phyloP scores from a whole-genome alignment of 306 rosid species.

The Casuarina equisetifolia region DNA sequence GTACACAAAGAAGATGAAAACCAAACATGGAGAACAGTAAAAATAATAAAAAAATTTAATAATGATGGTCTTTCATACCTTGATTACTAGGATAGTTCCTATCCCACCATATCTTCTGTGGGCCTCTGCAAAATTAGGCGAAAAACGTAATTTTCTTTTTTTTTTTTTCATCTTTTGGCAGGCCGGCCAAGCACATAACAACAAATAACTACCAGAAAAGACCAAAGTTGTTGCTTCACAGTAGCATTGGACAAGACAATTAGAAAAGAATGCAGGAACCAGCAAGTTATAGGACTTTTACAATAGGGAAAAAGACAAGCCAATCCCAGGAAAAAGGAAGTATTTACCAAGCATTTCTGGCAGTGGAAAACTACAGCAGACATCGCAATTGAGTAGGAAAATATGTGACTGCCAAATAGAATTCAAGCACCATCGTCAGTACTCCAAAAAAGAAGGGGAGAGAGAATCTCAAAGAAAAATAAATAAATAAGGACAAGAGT shows the following conservation, averaged over 20 bases:
- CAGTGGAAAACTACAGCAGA: conserved; percentile 91
- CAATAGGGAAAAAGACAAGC: conserved; percentile 7
- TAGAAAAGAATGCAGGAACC: not conserved
- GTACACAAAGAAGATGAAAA: conserved; percentile 22
- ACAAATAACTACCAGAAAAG: conserved; percentile 11
- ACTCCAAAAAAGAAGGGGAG: not conserved
- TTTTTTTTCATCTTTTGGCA: conserved; percentile 13
- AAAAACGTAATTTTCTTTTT: conserved; percentile 19
- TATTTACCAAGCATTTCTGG: conserved; percentile 85
- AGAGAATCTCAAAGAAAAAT: not conserved
- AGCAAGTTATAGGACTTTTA: conserved; percentile 8
- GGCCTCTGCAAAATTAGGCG: conserved; percentile 58
- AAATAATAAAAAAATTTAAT: not conserved
- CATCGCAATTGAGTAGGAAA: conserved; percentile 91
- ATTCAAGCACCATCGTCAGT: conserved; percentile 30
- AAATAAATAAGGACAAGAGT: conserved; percentile 4
- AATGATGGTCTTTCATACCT: conserved; percentile 45
- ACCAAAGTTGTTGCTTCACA: conserved; percentile 8
- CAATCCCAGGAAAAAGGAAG: conserved; percentile 21
- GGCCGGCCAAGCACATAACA: conserved; percentile 18
- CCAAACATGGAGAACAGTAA: conserved; percentile 6
- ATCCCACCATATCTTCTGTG: conserved; percentile 82
- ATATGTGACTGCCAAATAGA: conserved; percentile 70
- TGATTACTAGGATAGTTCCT: conserved; percentile 91
- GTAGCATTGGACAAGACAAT: conserved; percentile 12